Percentiles rank a stretch among this genome's conserved stretches.
phyloP scores from a whole-genome alignment of 768 basidiomycete genomes.

The Mycena amicta region DNA sequence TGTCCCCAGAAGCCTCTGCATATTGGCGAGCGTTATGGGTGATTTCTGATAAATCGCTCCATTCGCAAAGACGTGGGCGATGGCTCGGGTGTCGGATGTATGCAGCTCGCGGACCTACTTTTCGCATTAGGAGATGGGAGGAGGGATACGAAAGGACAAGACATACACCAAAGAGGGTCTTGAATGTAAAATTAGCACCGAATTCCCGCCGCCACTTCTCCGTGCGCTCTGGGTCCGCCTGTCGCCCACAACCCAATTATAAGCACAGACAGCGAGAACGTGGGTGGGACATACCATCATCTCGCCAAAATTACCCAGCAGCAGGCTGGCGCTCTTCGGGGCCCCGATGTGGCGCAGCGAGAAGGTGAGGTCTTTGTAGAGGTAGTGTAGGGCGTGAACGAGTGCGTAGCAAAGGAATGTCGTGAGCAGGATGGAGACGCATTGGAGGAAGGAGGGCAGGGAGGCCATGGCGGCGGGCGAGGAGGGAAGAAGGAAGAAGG shows the following conservation, averaged over 20 bases:
- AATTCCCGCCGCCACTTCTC: neutral
- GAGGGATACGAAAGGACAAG: neutral
- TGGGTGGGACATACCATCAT: neutral
- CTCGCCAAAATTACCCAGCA: conserved; percentile 37
- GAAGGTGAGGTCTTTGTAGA: conserved; percentile 22
- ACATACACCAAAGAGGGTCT: neutral
- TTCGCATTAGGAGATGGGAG: neutral
- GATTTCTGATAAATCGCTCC: neutral
- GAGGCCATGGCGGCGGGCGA: neutral
- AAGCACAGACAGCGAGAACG: conserved; percentile 36
- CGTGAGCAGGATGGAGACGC: neutral
- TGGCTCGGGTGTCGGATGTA: neutral
- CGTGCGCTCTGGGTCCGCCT: conserved; percentile 1
- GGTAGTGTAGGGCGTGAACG: neutral
- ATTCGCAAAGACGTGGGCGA: neutral
- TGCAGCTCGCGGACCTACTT: neutral
- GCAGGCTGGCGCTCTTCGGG: conserved; percentile 33
- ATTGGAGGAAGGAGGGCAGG: neutral
- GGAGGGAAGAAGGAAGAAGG: neutral
- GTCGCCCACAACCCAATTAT: neutral
- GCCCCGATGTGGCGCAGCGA: conserved; percentile 38
- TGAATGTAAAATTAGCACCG: neutral
- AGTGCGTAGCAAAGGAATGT: neutral
- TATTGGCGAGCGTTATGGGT: neutral
- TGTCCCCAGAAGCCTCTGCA: neutral